Evolutionary conservation across 805 yeast genomes (phyloP), one percentile per base, ranked within the genome.

Genomic region (Saccharomycopsis capsularis): DNA sequence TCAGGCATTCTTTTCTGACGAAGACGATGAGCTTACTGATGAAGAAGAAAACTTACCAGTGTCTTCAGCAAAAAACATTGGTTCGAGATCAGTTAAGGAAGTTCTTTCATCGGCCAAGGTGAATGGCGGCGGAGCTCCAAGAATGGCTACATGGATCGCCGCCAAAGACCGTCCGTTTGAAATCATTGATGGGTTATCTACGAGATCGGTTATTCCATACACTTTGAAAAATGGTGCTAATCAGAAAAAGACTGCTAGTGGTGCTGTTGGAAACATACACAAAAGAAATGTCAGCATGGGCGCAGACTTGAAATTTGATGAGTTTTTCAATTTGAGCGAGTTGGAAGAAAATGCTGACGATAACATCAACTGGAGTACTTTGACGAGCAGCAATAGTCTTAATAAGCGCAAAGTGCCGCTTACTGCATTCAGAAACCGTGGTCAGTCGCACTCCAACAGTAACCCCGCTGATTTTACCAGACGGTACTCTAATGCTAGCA

Each of bases 181-280:
- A 21, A 88, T 91, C 51, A 91, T 91, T 60, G 98, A 91, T 63
- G 99, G 99, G 3, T 74, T 87, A 27, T 82, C 95, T 0, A 93
- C 98, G 0, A 74, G 96, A 48, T 83, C 95, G 1, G 68, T 91
- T 54, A 68, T 78, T 55, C 83, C 85, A 3, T 69, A 52, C 41
- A 50, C 45, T 13, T 16, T 73, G 38, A 57, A 44, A 30, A 22
- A 40, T 16, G 27, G 48, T 36, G 19, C 44, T 15, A 37, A n/a
- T 40, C 41, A 24, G 30, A 43, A 15, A 16, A 30, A 4, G 24
- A 38, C 3, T 22, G 40, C 13, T 23, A 42, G 34, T 25, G 37
- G 39, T 3, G 38, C 34, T 2, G 24, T 13, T 7, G 24, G 21
- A 32, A 18, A 22, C n/a, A 16, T 24, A 13, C 38, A 40, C 32